These are phyloP conservation scores for Cutaneotrichosporon cavernicola DNA, from an alignment of 1,284 basidiomycete genomes.

Conservation along the genomic window DNA sequence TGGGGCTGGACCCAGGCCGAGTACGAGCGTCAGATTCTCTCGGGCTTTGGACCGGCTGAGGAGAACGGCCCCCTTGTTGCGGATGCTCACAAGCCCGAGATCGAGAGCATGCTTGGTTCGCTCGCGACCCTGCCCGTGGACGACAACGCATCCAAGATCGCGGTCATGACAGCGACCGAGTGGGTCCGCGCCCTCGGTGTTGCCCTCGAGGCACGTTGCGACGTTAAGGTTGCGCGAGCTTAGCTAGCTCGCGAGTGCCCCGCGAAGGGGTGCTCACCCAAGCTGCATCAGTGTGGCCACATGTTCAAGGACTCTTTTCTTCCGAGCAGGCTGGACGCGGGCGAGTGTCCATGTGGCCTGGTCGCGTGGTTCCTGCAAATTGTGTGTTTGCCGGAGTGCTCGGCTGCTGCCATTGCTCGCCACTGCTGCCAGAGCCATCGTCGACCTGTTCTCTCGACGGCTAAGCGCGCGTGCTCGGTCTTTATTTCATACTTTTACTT, in stretches of 20 bases:
- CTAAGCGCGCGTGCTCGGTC: not conserved
- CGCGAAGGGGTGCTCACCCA: conserved; percentile 9
- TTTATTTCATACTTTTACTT: not conserved
- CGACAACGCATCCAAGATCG: conserved; percentile 23
- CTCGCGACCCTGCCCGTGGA: conserved; percentile 26
- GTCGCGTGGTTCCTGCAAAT: not conserved
- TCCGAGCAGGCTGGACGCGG: not conserved
- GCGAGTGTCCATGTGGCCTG: not conserved
- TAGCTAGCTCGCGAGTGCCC: conserved; percentile 5
- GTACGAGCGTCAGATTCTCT: conserved; percentile 50
- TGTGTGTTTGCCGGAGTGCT: not conserved
- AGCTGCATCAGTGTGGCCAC: not conserved
- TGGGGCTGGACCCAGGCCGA: conserved; percentile 47
- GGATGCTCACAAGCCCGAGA: conserved; percentile 47
- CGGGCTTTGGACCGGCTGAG: conserved; percentile 52
- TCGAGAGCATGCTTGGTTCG: conserved; percentile 40
- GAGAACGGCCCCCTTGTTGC: conserved; percentile 49
- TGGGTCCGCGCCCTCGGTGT: conserved; percentile 50
- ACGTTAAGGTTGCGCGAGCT: conserved; percentile 37
- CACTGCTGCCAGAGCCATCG: not conserved
- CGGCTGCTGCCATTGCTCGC: not conserved
- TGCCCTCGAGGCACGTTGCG: conserved; percentile 44
- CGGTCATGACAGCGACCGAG: conserved; percentile 34
- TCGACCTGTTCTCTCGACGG: not conserved
- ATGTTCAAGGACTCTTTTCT: not conserved